Evolutionary conservation across 768 basidiomycete species (phyloP).

Genomic region (Kwoniella mangroviensis): DNA sequence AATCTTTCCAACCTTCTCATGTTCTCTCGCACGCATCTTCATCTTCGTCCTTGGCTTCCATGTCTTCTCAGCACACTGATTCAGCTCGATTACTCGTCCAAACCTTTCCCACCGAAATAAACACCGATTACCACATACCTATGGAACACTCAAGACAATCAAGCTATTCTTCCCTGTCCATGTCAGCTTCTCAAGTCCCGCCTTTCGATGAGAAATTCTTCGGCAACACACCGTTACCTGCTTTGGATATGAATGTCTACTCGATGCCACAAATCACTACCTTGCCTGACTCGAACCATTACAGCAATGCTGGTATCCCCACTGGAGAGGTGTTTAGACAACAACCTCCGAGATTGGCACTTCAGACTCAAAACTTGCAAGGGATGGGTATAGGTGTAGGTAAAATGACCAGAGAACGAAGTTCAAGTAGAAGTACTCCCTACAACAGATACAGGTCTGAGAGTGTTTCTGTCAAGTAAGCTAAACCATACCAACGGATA

Average conservation of each 20-base stretch:
- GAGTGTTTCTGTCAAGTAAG: conserved; percentile 35
- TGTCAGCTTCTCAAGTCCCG: neutral
- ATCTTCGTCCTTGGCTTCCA: conserved; percentile 28
- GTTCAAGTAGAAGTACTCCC: conserved; percentile 31
- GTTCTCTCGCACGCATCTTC: conserved; percentile 31
- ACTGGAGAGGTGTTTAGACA: conserved; percentile 13
- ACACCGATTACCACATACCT: neutral
- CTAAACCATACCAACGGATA: neutral
- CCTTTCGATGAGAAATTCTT: conserved; percentile 10
- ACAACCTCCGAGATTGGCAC: conserved; percentile 29
- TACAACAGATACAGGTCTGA: conserved; percentile 38
- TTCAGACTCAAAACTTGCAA: conserved; percentile 27
- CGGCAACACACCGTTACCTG: neutral
- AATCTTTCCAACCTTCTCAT: conserved; percentile 2
- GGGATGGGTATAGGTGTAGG: conserved; percentile 22
- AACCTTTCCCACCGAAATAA: conserved; percentile 19
- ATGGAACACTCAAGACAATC: conserved; percentile 28
- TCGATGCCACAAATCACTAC: neutral
- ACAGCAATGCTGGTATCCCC: conserved; percentile 9
- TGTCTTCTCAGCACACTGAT: conserved; percentile 22
- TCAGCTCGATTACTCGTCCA: conserved; percentile 26
- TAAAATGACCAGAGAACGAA: conserved; percentile 22
- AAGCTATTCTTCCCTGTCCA: conserved; percentile 25
- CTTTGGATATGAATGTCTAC: conserved; percentile 12
- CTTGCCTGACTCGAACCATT: conserved; percentile 1